These are phyloP conservation scores for Chlorella sp. DNA, from an alignment of 139 green algal genomes.

Conservation along the genomic window DNA sequence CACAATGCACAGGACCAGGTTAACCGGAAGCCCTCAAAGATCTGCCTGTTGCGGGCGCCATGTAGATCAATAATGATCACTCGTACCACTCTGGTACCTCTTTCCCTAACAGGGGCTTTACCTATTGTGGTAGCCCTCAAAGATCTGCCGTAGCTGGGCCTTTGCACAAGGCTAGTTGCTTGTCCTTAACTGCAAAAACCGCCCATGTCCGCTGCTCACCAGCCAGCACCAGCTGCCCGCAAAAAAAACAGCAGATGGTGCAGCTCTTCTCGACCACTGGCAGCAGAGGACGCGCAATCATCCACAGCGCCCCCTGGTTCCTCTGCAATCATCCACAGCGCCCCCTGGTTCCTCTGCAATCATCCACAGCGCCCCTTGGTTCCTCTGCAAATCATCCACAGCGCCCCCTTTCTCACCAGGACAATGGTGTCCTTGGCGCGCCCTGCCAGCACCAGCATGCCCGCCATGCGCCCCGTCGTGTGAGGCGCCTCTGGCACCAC, in stretches of 20 bases:
- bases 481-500: conserved; percentile 45
- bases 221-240: no score
- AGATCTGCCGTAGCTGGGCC: no score
- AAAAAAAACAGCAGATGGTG: background rate
- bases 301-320: background rate
- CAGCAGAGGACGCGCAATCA: background rate
- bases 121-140: background rate
- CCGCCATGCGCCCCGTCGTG: conserved; percentile 55
- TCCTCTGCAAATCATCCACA: background rate
- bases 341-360: background rate
- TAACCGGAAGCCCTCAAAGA: background rate
- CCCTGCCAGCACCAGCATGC: conserved; percentile 53
- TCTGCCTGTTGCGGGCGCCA: background rate
- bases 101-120: no score
- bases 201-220: no score
- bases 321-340: background rate
- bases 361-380: background rate
- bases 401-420: conserved; percentile 37
- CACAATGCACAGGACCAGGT: background rate
- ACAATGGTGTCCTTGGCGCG: conserved; percentile 92
- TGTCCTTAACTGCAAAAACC: no score
- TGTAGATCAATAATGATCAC: background rate
- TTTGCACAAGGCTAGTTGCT: no score
- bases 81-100: no score
- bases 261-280: background rate